Evolutionary conservation across 345 rosid species (phyloP), one percentile per base, ranked within the genome.

Genomic region (Syzygium oleosum): DNA sequence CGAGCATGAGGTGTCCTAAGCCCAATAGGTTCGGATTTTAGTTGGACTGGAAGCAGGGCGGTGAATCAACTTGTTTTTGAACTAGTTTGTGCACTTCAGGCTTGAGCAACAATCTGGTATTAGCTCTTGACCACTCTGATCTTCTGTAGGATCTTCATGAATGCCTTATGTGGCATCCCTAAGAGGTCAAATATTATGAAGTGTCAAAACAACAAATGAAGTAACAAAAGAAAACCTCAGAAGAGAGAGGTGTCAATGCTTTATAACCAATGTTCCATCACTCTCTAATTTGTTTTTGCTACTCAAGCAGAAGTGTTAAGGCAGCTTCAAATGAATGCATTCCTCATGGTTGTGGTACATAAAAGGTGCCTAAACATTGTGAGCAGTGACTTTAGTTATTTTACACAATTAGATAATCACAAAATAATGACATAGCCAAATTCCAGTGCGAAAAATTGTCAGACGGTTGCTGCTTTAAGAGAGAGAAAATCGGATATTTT

Each of bases 401-500:
- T 19, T 38, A 19, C 49, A 34, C 46, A 68, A 68, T 34, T 38
- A 73, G 83, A 43, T 19, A 73, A 73, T 73, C 83, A 73, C 83
- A 73, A 19, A 25, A 38, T 84, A n/a, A 34, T 73, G 83, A 73
- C 80, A 61, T 5, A 19, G 49, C 83, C 49, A 38, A 17, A 34
- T 73, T 34, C 5, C 2, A 1, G 83, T 5, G 1, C 1, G 15
- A 73, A 5, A 73, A 34, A 34, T 73, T 9, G 4, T 95, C 93
- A 97, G 34, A 96, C 94, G 61, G 92, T 87, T 84, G 99, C 96
- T 65, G 96, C 92, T 91, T 96, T 95, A 15, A 90, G 95, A 63
- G 96, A 89, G 4, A 95, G 96, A 86, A 96, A 93, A 90, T 98
- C 98, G 1, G 99, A 96, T 53, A 98, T 94, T 91, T 93, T 92